Conservation (phyloP, 192 early-diverging fungal genomes). For the Gryganskiella cystojenkinii region DNA sequence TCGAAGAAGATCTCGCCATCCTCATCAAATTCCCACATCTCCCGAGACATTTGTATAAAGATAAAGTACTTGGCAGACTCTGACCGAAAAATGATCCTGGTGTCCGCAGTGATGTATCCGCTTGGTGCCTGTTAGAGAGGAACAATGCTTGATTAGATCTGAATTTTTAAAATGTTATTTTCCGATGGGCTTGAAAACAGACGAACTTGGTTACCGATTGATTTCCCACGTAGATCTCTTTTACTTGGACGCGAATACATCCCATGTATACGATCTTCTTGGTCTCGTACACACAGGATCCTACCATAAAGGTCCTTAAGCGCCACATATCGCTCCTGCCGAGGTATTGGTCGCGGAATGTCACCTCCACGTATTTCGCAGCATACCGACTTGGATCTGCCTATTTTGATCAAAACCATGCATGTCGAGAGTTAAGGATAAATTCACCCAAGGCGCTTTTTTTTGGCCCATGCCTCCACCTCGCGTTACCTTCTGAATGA, state of each 20-base stretch:
- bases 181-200: too few relatives aligned
- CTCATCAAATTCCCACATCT: slow-evolving; percentile 99
- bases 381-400: slow-evolving; percentile 73
- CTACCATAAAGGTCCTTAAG: slow-evolving; percentile 74
- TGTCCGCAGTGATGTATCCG: slow-evolving; percentile 83
- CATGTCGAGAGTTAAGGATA: neutral
- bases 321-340: slow-evolving; percentile 96
- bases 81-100: slow-evolving; percentile 91
- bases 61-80: slow-evolving; percentile 95
- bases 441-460: too few relatives aligned
- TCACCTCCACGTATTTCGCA: slow-evolving; percentile 86
- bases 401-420: slow-evolving; percentile 53
- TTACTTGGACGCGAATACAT: slow-evolving; percentile 80
- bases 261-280: slow-evolving; percentile 80
- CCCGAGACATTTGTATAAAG: slow-evolving; percentile 95
- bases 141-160: too few relatives aligned
- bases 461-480: too few relatives aligned
- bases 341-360: slow-evolving; percentile 92
- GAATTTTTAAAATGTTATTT: too few relatives aligned
- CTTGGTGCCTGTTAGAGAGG: slow-evolving; percentile 65
- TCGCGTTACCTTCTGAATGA: slow-evolving; percentile 65
- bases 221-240: slow-evolving; percentile 79
- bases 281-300: slow-evolving; percentile 78
- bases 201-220: slow-evolving; percentile 54
- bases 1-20: slow-evolving; percentile 97